Evolutionary conservation across 2,329 filamentous ascomycete species (phyloP), one percentile per base, ranked within the genome.

Genomic region (Orbilia ellipsospora): DNA sequence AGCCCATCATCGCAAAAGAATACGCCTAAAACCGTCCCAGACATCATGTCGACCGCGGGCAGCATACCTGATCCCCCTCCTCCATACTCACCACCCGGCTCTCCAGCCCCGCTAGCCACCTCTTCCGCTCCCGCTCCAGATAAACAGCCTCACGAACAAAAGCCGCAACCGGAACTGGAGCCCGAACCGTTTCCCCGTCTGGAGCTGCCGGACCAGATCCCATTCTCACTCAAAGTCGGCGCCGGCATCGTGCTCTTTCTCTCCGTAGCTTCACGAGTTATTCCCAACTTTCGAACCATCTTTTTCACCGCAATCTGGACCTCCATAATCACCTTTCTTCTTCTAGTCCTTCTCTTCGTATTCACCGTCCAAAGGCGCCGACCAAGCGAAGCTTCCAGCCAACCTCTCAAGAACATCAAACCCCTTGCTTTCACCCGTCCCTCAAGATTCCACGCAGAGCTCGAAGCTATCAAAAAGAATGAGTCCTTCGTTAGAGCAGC

Each of bases 401-500:
- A 75, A 26, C 72, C 77, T 15, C 54, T 79, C 5, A 77, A 75
- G 42, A 75, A 77, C 15, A 78, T 79, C 28, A 78, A 76, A 20
- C 78, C 78, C 5, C 65, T 80, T 10, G 78, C 77, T 18, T 77
- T 80, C 56, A 77, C 77, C 23, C 56, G 75, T 7, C 70, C 77
- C 3, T 61, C 64, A 3, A 60, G 48, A 48, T 80, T 78, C 69
- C 61, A 73, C 8, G 64, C 67, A 42, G 78, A 78, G 31, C 64
- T 78, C 4, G 67, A 68, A 28, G 77, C 77, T n/a, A 74, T 78
- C 42, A 56, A 50, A 26, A 26, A 70, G 18, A 73, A 79, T 42
- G 78, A 79, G 40, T 77, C 72, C 16, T 78, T 77, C 31, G 68
- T 72, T 50, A 68, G 77, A 42, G 57, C 69, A 13, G 88, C 91